Base-by-base conservation (phyloP, 2,329 filamentous ascomycete species). In the Clonostachys rosea region DNA sequence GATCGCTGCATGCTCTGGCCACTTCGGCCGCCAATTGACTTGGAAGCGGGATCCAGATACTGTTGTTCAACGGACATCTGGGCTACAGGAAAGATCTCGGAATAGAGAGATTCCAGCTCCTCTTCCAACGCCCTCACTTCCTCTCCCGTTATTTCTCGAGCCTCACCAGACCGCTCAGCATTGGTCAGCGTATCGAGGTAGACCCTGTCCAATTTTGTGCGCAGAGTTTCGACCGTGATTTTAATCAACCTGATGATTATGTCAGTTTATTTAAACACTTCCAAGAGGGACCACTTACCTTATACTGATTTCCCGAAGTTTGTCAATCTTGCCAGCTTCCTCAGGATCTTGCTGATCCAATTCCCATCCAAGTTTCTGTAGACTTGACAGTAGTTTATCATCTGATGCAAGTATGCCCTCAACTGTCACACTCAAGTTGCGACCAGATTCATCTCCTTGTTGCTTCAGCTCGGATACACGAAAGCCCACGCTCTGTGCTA, bases 51-150 rank as follows among this genome's bases (percentile, higher is more conserved):
- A 49, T 81, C 76, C 6, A 86, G 70, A 53, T 84, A 76, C 57
- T 87, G 81, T 54, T 86, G 79, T 53, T 88, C 83, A 1, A 84
- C 74, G 0, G 84, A 81, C 80, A 89, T 89, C 51, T 86, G 80
- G 7, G 84, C 79, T 3, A 89, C 81, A 0, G 84, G 80, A 1
- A 85, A 67, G 39, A 89, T 83, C 58, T 89, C 86, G 0, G 82
- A 70, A 54, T 86, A 84, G 4, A 89, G 68, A 5, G 83, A 86
- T 53, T 87, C 83, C 1, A 89, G 69, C 56, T 89, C 86, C 34
- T 78, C 76, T 55, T 84, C 77, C 3, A 86, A 59, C 5, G 74
- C 70, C 13, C 65, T 67, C 10, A 76, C 70, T 43, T 80, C 76
- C 6, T 66, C 68, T 1, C 53, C 51, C 1, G 61, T 56, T 0